These are phyloP conservation scores for Casuarina cunninghamiana DNA, from an alignment of 306 rosid species.

Conservation along the genomic window DNA sequence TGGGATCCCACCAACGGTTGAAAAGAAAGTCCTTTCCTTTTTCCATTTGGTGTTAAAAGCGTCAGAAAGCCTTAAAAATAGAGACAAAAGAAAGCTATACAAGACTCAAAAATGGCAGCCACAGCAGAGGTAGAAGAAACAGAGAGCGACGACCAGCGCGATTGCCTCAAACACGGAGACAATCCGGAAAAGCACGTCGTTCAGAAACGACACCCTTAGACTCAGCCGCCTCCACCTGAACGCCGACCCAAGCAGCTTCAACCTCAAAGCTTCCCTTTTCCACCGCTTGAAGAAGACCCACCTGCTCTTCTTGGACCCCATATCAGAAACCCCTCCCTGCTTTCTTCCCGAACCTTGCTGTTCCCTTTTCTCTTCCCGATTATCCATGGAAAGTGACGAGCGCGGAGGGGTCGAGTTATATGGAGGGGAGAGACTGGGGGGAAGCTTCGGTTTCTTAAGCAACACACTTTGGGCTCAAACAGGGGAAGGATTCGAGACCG, in stretches of 20 bases:
- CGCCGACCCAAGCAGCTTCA: conserved; percentile 44
- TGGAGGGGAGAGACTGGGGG: neutral
- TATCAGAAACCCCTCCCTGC: neutral
- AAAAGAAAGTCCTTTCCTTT: too few species aligned
- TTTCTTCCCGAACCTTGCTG: neutral
- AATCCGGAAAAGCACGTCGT: conserved; percentile 56
- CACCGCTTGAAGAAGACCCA: conserved; percentile 47
- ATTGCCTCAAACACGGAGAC: conserved; percentile 60
- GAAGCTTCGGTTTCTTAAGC: too few species aligned
- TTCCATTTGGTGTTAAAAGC: too few species aligned
- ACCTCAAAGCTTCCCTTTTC: conserved; percentile 45
- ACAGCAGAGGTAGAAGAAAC: conserved; percentile 61
- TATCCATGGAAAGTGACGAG: neutral
- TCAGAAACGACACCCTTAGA: conserved; percentile 46
- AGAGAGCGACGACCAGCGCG: conserved; percentile 35
- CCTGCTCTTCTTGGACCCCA: conserved; percentile 39
- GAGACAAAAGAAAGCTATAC: neutral
- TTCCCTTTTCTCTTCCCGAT: neutral
- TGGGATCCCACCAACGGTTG: too few species aligned
- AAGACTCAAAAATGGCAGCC: conserved; percentile 59
- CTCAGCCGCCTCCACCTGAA: conserved; percentile 53
- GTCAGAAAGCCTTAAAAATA: neutral
- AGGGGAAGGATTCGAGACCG: neutral
- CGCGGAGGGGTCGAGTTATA: neutral
- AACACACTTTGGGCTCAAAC: neutral